These are phyloP conservation scores for Hericium erinaceus DNA, from an alignment of 768 basidiomycete species.

Conservation along the genomic window DNA sequence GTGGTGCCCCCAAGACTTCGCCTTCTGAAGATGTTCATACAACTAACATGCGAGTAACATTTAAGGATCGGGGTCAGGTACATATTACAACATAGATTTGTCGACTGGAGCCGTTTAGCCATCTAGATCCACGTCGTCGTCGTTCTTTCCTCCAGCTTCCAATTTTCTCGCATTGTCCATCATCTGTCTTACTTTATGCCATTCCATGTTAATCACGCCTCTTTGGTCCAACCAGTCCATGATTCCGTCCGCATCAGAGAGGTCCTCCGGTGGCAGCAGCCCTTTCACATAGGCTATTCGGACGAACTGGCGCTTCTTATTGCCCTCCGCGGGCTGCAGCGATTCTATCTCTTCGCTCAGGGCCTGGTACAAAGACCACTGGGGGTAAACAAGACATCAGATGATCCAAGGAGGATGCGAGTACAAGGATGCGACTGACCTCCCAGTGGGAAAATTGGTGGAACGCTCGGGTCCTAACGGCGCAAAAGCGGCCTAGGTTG, in stretches of 20 bases:
- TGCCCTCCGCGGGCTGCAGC: slow-evolving; percentile 30
- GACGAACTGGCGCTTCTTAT: slow-evolving; percentile 38
- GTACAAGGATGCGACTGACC: slow-evolving; percentile 31
- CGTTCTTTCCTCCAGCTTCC: slow-evolving; percentile 43
- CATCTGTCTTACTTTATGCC: slow-evolving; percentile 60
- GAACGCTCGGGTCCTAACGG: slow-evolving; percentile 52
- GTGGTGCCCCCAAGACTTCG: no score
- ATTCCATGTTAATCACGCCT: slow-evolving; percentile 56
- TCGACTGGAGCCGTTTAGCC: neutral
- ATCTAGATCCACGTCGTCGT: slow-evolving; percentile 22
- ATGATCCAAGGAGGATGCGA: no score
- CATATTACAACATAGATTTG: neutral
- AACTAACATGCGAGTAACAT: neutral
- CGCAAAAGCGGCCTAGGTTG: slow-evolving; percentile 75
- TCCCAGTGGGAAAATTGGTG: slow-evolving; percentile 80
- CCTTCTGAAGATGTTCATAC: no score
- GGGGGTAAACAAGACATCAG: neutral
- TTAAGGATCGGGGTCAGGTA: neutral
- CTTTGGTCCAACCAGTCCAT: slow-evolving; percentile 76
- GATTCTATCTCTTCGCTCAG: slow-evolving; percentile 48
- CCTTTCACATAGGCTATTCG: slow-evolving; percentile 48
- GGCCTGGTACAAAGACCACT: slow-evolving; percentile 59
- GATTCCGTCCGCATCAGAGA: slow-evolving; percentile 65
- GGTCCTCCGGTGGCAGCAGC: slow-evolving; percentile 52
- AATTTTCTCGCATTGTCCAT: slow-evolving; percentile 67